Percentiles rank a stretch among this genome's conserved stretches.
phyloP scores from a whole-genome alignment of 208 protist species.

The Acanthamoeba triangularis region DNA sequence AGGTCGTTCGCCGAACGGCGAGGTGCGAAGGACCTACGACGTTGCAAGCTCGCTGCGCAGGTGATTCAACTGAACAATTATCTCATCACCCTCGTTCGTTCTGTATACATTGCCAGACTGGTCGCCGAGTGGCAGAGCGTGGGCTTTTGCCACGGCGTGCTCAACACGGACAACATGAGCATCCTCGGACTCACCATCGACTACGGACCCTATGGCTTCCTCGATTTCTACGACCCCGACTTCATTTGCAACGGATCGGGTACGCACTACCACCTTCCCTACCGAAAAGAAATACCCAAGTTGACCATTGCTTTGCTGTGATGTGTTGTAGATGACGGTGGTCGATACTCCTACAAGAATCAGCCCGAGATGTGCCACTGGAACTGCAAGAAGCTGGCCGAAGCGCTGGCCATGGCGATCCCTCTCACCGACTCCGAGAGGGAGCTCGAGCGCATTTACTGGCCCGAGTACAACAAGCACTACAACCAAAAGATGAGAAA shows the following conservation, averaged over 20 bases:
- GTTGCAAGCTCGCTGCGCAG: neutral
- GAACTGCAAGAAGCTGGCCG: conserved; percentile 79
- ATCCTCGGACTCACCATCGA: conserved; percentile 90
- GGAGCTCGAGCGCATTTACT: conserved; percentile 68
- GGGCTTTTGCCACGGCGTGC: conserved; percentile 88
- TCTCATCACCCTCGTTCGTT: neutral
- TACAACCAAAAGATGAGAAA: conserved; percentile 77
- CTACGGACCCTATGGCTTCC: conserved; percentile 91
- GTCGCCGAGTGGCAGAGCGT: conserved; percentile 86
- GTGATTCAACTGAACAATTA: neutral
- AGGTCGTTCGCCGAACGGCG: conserved; percentile 80
- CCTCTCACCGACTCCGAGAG: conserved; percentile 53
- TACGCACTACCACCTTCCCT: neutral
- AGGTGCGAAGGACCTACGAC: neutral
- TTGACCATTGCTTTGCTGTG: neutral
- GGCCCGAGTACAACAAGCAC: conserved; percentile 41
- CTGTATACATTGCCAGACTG: conserved; percentile 9
- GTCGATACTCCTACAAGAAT: conserved; percentile 79
- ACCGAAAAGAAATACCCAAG: neutral
- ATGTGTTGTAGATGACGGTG: conserved; percentile 41
- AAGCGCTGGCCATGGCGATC: conserved; percentile 29
- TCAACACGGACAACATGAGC: conserved; percentile 92
- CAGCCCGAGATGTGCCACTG: conserved; percentile 80
- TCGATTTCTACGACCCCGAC: conserved; percentile 85
- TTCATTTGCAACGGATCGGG: conserved; percentile 78